phyloP scores from a whole-genome alignment of 306 rosid species.

The Mucuna pruriens region DNA sequence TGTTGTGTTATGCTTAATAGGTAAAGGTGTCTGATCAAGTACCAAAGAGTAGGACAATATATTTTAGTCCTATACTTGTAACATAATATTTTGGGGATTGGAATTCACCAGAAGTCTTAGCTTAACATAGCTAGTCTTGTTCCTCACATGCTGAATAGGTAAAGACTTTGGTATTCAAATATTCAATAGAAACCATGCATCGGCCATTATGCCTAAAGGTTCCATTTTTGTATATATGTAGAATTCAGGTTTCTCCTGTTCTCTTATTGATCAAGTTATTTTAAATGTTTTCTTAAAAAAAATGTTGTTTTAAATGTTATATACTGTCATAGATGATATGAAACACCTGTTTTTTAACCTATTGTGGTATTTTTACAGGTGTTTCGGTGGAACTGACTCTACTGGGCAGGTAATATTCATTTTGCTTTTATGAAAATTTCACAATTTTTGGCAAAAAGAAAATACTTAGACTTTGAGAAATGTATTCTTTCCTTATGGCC shows the following conservation, averaged over 20 bases:
- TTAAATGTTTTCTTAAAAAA: too few species aligned
- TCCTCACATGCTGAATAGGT: constrained; percentile 6
- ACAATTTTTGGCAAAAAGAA: constrained; percentile 17
- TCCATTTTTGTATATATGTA: not conserved
- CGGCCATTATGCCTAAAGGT: not conserved
- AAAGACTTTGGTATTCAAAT: not conserved
- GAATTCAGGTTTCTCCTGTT: not conserved
- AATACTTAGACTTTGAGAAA: constrained; percentile 14
- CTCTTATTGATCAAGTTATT: not conserved
- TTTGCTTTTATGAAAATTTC: constrained; percentile 34
- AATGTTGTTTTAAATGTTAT: not conserved
- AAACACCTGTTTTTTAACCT: constrained; percentile 45
- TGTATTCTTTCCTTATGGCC: constrained; percentile 8
- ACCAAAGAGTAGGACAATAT: not conserved
- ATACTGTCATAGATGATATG: constrained; percentile 7
- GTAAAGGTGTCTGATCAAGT: not conserved
- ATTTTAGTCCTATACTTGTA: not conserved
- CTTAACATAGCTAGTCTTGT: not conserved
- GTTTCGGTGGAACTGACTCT: constrained; percentile 71
- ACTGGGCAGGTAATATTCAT: constrained; percentile 71
- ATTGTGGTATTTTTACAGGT: constrained; percentile 56
- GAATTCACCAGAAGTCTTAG: not conserved
- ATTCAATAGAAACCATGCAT: not conserved
- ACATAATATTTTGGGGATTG: not conserved
- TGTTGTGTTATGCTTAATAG: not conserved